These are phyloP conservation scores for Tilletia caries DNA, from an alignment of 1,284 basidiomycete species.

Conservation along the genomic window DNA sequence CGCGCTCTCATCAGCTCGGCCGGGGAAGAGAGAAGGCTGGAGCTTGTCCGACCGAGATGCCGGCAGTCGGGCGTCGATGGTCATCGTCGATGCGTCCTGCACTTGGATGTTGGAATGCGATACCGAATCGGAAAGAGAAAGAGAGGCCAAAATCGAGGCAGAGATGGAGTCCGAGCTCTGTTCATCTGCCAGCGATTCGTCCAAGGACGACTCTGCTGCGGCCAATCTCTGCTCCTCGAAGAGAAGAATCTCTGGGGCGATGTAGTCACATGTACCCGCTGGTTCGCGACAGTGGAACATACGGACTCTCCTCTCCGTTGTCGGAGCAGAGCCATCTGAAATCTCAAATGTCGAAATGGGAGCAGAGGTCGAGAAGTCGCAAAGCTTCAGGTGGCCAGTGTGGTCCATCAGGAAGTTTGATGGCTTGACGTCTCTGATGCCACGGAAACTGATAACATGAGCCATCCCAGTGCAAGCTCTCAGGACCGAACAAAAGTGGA, in stretches of 20 bases:
- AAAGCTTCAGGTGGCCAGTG: conserved; percentile 49
- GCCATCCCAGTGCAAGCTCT: neutral
- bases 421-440: conserved; percentile 47
- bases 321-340: neutral
- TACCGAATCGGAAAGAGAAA: neutral
- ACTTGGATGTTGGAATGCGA: no score
- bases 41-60: neutral
- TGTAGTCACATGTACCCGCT: conserved; percentile 51
- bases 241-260: conserved; percentile 49
- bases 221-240: conserved; percentile 39
- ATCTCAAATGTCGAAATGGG: conserved; percentile 41
- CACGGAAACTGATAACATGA: neutral
- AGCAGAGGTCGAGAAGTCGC: conserved; percentile 51
- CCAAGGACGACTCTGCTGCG: conserved; percentile 2
- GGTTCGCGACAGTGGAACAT: conserved; percentile 43
- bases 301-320: conserved; percentile 33
- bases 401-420: conserved; percentile 48
- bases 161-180: neutral
- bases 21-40: neutral
- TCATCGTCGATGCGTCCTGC: no score
- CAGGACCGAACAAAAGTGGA: neutral
- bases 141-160: neutral
- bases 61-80: no score
- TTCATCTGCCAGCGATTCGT: neutral
- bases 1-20: neutral